Conservation (phyloP, 2,329 filamentous ascomycete species). For the Tolypocladium cylindrosporum region DNA sequence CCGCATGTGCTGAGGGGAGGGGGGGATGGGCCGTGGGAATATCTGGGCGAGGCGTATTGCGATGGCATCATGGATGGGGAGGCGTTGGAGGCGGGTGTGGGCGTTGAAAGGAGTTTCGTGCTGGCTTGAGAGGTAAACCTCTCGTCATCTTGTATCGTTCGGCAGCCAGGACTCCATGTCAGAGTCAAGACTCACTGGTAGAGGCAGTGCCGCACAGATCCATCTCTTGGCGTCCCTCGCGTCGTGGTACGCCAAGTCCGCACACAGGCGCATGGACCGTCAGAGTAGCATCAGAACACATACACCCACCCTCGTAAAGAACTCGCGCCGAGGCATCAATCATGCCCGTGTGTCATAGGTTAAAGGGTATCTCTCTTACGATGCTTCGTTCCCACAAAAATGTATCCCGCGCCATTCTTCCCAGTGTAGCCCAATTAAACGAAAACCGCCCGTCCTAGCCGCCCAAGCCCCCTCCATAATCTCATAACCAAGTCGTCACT, state of each 20-base stretch:
- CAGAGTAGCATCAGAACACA: not conserved
- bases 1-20: conserved; percentile 14
- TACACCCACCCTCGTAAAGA: not conserved
- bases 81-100: conserved; percentile 6
- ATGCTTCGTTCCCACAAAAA: not conserved
- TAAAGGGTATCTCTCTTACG: conserved; percentile 1
- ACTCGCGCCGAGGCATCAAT: not conserved
- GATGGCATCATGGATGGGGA: conserved; percentile 24
- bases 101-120: conserved; percentile 1
- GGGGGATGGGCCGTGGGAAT: conserved; percentile 9
- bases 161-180: not conserved
- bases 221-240: too few species aligned
- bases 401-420: not conserved
- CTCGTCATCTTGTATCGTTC: not conserved
- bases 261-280: too few species aligned
- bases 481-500: not conserved
- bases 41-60: conserved; percentile 21
- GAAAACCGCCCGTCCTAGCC: not conserved
- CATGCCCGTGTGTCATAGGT: not conserved
- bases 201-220: too few species aligned
- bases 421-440: not conserved
- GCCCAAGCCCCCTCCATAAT: not conserved
- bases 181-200: not conserved
- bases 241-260: too few species aligned
- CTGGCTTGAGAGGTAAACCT: not conserved